phyloP scores from a whole-genome alignment of 306 rosid species.

The Fragaria ananassa region DNA sequence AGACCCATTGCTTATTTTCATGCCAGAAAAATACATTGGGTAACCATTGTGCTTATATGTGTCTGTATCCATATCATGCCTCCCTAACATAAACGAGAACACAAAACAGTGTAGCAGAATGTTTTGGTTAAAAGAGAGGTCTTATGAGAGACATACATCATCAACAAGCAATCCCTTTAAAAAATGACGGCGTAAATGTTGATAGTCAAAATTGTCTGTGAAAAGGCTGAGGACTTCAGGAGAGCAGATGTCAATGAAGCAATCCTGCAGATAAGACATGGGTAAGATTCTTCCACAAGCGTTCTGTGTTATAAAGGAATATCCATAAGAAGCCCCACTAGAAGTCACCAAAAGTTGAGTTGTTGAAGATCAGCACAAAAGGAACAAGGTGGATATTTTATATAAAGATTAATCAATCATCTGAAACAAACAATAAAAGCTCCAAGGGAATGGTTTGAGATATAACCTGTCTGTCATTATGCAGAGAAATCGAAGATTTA shows the following conservation, averaged over 20 bases:
- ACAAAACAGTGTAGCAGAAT: neutral
- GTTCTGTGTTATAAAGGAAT: neutral
- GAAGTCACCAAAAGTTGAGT: neutral
- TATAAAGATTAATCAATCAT: conserved; percentile 8
- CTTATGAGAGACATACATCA: conserved; percentile 55
- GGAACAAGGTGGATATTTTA: neutral
- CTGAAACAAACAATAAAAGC: conserved; percentile 29
- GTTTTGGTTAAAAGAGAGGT: conserved; percentile 4
- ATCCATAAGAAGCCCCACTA: neutral
- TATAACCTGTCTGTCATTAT: conserved; percentile 83
- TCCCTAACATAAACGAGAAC: neutral
- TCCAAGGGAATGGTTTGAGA: conserved; percentile 15
- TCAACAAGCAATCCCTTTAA: conserved; percentile 94
- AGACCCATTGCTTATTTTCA: neutral
- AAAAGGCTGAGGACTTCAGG: conserved; percentile 96
- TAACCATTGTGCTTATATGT: neutral
- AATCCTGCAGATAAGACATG: conserved; percentile 68
- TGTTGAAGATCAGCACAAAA: neutral
- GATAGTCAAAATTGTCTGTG: conserved; percentile 96
- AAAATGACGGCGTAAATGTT: conserved; percentile 96
- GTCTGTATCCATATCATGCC: neutral
- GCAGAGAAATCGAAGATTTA: conserved; percentile 74
- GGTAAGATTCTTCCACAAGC: neutral
- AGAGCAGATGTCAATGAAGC: conserved; percentile 90
- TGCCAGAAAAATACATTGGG: neutral